A percentile compares a stretch with the other conserved stretches of the same genome.
phyloP scores from a whole-genome alignment of 108 stramenopile genomes.

The Fistulifera pelliculosa region DNA sequence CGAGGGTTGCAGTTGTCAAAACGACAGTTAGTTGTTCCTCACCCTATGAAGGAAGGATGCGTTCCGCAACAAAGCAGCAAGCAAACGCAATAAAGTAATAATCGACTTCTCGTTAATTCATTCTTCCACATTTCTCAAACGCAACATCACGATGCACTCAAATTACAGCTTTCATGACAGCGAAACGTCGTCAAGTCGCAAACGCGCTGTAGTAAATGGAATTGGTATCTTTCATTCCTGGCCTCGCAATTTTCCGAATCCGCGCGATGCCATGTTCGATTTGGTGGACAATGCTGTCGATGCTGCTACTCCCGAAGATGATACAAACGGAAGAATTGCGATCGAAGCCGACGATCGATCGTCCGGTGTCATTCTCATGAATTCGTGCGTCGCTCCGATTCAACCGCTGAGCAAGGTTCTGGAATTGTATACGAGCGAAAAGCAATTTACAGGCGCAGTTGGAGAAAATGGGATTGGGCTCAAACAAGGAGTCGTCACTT shows the following conservation, averaged over 20 bases:
- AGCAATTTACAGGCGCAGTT: conserved; percentile 3
- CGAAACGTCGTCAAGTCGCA: too few relatives aligned
- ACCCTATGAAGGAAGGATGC: too few relatives aligned
- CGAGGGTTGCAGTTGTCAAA: too few relatives aligned
- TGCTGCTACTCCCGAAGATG: background rate
- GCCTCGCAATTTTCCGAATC: background rate
- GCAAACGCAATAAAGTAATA: too few relatives aligned
- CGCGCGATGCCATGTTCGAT: conserved; percentile 1
- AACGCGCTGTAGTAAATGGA: background rate
- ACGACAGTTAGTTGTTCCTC: too few relatives aligned
- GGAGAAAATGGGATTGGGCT: conserved; percentile 36
- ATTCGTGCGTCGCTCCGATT: background rate
- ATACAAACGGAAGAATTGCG: background rate
- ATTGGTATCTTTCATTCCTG: background rate
- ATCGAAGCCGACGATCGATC: background rate
- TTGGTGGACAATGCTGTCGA: conserved; percentile 4
- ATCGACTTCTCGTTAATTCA: too few relatives aligned
- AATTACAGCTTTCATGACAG: too few relatives aligned
- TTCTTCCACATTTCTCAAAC: too few relatives aligned
- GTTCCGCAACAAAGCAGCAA: too few relatives aligned
- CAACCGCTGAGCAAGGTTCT: background rate
- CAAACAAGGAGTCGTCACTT: conserved; percentile 24
- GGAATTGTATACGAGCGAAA: background rate
- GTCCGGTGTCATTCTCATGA: background rate
- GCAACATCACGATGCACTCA: too few relatives aligned